Conservation (phyloP, 805 yeast genomes). For the Komagataella pastoris region DNA sequence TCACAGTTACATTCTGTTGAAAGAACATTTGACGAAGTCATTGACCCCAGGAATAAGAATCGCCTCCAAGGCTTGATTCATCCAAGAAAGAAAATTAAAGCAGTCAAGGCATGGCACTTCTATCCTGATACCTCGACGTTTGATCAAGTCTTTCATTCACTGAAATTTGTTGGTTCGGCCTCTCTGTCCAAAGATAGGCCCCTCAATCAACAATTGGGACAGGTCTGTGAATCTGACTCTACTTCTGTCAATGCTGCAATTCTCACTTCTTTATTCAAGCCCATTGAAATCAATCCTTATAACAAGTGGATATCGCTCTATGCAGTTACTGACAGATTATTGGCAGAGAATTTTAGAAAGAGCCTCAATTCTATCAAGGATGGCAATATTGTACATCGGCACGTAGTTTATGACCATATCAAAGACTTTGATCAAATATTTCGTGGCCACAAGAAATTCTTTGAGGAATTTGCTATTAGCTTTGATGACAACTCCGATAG, state of each 20-base stretch:
- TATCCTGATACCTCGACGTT: slow-evolving; percentile 86
- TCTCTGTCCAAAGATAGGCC: slow-evolving; percentile 24
- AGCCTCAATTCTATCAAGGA: slow-evolving; percentile 26
- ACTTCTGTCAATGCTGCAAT: slow-evolving; percentile 27
- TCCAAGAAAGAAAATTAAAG: slow-evolving; percentile 67
- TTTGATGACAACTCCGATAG: slow-evolving; percentile 39
- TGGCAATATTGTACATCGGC: slow-evolving; percentile 29
- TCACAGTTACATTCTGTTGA: slow-evolving; percentile 62
- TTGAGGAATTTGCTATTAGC: slow-evolving; percentile 57
- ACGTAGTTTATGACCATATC: slow-evolving; percentile 38
- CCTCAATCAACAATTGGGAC: slow-evolving; percentile 12
- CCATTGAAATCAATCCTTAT: slow-evolving; percentile 46
- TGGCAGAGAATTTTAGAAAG: slow-evolving; percentile 13
- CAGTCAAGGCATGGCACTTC: slow-evolving; percentile 67
- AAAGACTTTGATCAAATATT: slow-evolving; percentile 73
- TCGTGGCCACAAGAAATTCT: slow-evolving; percentile 24
- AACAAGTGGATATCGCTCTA: slow-evolving; percentile 71
- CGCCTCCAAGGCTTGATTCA: slow-evolving; percentile 38
- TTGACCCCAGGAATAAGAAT: slow-evolving; percentile 19
- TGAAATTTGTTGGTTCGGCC: slow-evolving; percentile 51
- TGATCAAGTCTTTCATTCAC: slow-evolving; percentile 59
- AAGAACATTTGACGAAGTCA: slow-evolving; percentile 56
- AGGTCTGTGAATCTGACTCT: slow-evolving; percentile 17
- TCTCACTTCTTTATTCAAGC: slow-evolving; percentile 56
- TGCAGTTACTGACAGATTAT: slow-evolving; percentile 29